phyloP scores from a whole-genome alignment of 176 grass and related monocot genomes.

The Rhynchospora pubera region DNA sequence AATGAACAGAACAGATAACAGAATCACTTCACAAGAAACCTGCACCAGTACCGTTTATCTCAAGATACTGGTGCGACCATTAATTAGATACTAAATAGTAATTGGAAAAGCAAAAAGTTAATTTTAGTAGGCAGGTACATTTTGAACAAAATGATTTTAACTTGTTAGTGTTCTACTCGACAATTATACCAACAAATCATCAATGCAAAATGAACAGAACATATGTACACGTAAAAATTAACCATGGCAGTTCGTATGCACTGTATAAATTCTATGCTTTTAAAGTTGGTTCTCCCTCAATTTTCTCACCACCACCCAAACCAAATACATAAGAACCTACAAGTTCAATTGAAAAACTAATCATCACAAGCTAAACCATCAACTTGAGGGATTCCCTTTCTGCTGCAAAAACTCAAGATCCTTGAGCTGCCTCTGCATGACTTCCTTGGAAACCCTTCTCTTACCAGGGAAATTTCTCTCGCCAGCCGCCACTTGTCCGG shows the following conservation, averaged over 20 bases:
- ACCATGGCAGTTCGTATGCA: neutral
- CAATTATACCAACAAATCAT: neutral
- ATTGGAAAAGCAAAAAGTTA: neutral
- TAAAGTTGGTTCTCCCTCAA: neutral
- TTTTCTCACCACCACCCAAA: neutral
- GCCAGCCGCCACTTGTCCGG: conserved; percentile 44
- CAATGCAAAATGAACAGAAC: neutral
- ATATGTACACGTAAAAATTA: conserved; percentile 8
- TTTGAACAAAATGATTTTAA: neutral
- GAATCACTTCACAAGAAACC: too few relatives aligned
- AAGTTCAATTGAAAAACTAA: neutral
- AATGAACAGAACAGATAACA: too few relatives aligned
- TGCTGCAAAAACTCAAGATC: conserved; percentile 75
- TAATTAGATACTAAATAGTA: too few relatives aligned
- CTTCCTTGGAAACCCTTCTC: conserved; percentile 58
- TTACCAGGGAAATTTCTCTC: conserved; percentile 43
- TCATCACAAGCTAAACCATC: neutral
- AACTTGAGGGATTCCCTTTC: conserved; percentile 39
- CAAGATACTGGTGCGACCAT: too few relatives aligned
- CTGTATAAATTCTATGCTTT: neutral
- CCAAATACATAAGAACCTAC: neutral
- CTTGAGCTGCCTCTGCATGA: conserved; percentile 63
- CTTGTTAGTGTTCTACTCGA: neutral
- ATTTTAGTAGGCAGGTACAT: neutral
- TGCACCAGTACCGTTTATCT: too few relatives aligned